Evolutionary conservation across 2,329 filamentous ascomycete genomes (phyloP), one percentile per base, ranked within the genome.

Genomic region (Ophiostoma sp.): DNA sequence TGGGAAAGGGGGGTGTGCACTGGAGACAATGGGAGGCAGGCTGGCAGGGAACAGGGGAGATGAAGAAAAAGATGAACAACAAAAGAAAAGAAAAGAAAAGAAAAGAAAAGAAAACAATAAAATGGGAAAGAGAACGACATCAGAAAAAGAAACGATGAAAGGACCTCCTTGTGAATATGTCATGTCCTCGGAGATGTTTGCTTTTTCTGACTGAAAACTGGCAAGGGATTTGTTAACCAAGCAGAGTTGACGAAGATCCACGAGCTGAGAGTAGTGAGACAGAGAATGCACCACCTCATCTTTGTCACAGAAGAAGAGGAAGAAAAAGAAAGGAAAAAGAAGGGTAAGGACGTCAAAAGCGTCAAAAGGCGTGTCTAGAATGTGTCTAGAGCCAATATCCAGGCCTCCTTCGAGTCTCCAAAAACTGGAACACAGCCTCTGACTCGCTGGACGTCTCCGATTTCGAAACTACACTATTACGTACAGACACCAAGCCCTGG

Each of bases 391-490:
- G 33, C 33, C n/a, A 12, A 8, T 36, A 9, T 5, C 19, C 28
- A 15, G n/a, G 5, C 15, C 7, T 6, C 6, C 12, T 5, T 31
- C 28, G 11, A 33, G 5, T 19, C 7, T 6, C 6, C 12, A 59
- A 17, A 17, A 48, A 15, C 15, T 48, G 42, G 42, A 1, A 48
- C 5, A 50, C 17, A n/a, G 42, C 42, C 25, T 68, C 64, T 33
- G 39, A 50, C 64, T 68, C 64, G 64, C 28, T n/a, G 12, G 61
- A 9, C 36, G 22, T 19, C 22, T 22, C 61, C 22, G 3, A 7
- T 50, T 48, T 33, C 64, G 42, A 33, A 50, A 68, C 9, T 2
- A 50, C 25, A 68, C 64, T 68, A 68, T 50, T 66, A 68, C 64
- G 64, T 68, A 68, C 64, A 68, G 22, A 50, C 19, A n/a, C 42